Evolutionary conservation across 805 yeast genomes (phyloP).

Genomic region (Candida coquimbonensis): DNA sequence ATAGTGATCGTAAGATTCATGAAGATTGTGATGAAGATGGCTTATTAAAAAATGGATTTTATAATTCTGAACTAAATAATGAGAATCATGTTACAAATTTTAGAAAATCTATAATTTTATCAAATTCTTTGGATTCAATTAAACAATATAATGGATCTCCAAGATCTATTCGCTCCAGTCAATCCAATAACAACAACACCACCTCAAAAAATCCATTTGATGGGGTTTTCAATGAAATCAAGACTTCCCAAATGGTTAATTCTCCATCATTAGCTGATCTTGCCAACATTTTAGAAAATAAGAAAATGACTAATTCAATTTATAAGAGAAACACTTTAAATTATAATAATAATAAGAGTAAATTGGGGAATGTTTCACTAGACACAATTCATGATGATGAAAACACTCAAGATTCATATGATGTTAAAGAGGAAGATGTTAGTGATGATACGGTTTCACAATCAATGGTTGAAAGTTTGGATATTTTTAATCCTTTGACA

Average conservation of each 20-base stretch:
- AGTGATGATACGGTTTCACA: not conserved
- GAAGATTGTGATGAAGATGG: not conserved
- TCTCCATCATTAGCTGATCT: constrained; percentile 38
- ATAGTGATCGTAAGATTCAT: too few relatives aligned
- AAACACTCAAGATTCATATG: not conserved
- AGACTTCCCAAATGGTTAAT: constrained; percentile 28
- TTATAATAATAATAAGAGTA: not conserved
- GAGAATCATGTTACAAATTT: constrained; percentile 17
- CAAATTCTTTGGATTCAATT: constrained; percentile 20
- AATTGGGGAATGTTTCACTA: constrained; percentile 1
- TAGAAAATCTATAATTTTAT: constrained; percentile 18
- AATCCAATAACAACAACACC: too few relatives aligned
- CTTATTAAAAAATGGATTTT: constrained; percentile 15
- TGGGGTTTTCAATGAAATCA: not conserved
- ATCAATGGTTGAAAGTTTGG: not conserved
- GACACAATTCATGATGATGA: constrained; percentile 12
- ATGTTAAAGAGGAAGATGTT: not conserved
- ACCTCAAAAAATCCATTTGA: too few relatives aligned
- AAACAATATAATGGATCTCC: not conserved
- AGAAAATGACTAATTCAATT: constrained; percentile 15
- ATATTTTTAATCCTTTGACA: too few relatives aligned
- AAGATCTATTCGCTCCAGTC: too few relatives aligned
- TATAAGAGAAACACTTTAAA: too few relatives aligned
- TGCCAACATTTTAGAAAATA: constrained; percentile 33
- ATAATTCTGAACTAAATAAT: constrained; percentile 10